Conservation (phyloP, 2,329 filamentous ascomycete species). For the Diplocarpon rosae region DNA sequence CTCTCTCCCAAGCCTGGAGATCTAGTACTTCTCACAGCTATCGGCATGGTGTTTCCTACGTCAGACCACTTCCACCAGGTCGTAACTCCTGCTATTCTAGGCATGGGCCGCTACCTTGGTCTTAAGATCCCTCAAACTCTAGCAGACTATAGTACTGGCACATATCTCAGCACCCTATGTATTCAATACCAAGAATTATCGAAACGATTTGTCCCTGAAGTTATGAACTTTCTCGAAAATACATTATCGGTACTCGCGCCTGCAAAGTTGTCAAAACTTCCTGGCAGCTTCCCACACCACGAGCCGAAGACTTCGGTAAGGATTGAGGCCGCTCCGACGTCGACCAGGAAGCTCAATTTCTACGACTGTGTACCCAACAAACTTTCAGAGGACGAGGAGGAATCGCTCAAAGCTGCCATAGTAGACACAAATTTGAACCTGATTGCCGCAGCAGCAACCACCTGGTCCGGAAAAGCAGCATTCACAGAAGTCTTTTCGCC, state of each 20-base stretch:
- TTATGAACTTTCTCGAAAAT: constrained; percentile 71
- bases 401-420: constrained; percentile 43
- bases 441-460: constrained; percentile 54
- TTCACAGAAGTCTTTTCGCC: constrained; percentile 73
- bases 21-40: constrained; percentile 69
- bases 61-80: constrained; percentile 97
- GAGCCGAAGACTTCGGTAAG: constrained; percentile 41
- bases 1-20: constrained; percentile 55
- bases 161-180: constrained; percentile 67
- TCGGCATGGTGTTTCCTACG: constrained; percentile 79
- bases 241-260: constrained; percentile 60
- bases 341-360: constrained; percentile 45
- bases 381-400: constrained; percentile 18
- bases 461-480: constrained; percentile 63
- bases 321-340: constrained; percentile 34
- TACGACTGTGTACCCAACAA: constrained; percentile 39
- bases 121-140: constrained; percentile 58
- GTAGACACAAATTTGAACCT: constrained; percentile 53
- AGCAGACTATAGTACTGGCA: constrained; percentile 59
- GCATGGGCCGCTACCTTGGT: constrained; percentile 74
- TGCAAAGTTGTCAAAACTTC: constrained; percentile 32
- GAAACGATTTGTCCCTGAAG: constrained; percentile 82
- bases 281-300: constrained; percentile 52
- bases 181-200: constrained; percentile 75
- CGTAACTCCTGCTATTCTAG: constrained; percentile 77